Conservation (phyloP, 164 flowering plant genomes). For the Aristolochia californica region DNA sequence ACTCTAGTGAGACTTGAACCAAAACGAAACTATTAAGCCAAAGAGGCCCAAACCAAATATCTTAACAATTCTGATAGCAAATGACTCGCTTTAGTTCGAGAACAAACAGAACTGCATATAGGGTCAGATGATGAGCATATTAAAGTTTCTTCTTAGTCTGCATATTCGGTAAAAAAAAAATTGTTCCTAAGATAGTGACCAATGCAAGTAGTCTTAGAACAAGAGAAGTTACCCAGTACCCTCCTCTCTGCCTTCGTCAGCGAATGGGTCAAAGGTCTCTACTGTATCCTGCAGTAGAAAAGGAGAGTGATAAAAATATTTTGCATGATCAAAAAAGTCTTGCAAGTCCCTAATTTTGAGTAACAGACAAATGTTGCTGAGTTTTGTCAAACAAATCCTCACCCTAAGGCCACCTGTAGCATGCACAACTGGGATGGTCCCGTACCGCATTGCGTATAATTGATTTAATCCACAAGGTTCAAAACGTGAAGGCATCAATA, state of each 20-base stretch:
- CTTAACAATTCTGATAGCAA: too few species aligned
- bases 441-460: constrained; percentile 95
- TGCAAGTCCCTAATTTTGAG: not conserved
- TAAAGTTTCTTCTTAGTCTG: not conserved
- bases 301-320: not conserved
- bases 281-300: constrained; percentile 67
- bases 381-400: constrained; percentile 19
- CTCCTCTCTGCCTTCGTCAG: constrained; percentile 42
- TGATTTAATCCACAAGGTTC: constrained; percentile 98
- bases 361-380: not conserved
- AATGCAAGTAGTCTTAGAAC: not conserved
- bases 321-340: not conserved
- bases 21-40: too few species aligned
- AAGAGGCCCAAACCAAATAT: too few species aligned
- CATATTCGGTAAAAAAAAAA: too few species aligned
- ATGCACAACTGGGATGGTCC: constrained; percentile 90
- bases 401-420: constrained; percentile 93
- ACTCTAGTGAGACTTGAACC: too few species aligned
- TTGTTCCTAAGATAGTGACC: too few species aligned
- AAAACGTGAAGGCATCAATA: constrained; percentile 95
- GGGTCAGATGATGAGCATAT: not conserved
- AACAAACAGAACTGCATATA: too few species aligned
- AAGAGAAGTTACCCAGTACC: constrained; percentile 72
- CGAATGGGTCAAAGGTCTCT: constrained; percentile 61
- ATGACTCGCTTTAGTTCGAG: too few species aligned